phyloP scores from a whole-genome alignment of 2,329 filamentous ascomycete genomes.

The Penicillium paneum region DNA sequence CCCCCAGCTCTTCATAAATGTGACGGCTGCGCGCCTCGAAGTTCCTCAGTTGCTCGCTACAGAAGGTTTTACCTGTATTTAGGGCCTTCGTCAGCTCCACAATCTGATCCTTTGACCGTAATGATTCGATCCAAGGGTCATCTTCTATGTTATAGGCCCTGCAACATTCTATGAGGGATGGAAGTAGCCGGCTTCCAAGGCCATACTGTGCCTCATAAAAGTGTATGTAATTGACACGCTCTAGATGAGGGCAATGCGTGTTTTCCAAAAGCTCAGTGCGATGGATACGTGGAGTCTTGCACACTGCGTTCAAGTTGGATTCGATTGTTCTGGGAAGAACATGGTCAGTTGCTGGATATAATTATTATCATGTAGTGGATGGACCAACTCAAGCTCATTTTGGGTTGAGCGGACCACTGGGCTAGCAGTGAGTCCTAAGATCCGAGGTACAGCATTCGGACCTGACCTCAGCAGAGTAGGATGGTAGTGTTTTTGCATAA shows the following conservation, averaged over 20 bases:
- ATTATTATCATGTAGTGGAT: too few relatives aligned
- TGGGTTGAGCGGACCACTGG: slow-evolving; percentile 63
- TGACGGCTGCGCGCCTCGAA: slow-evolving; percentile 52
- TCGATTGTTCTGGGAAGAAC: slow-evolving; percentile 50
- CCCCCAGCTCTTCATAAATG: slow-evolving; percentile 59
- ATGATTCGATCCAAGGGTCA: slow-evolving; percentile 58
- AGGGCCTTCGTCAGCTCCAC: slow-evolving; percentile 28
- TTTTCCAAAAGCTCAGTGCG: slow-evolving; percentile 66
- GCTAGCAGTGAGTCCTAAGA: slow-evolving; percentile 79
- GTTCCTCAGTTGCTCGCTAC: slow-evolving; percentile 54
- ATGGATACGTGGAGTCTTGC: slow-evolving; percentile 65
- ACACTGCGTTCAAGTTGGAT: slow-evolving; percentile 64
- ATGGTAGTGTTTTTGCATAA: slow-evolving; percentile 73
- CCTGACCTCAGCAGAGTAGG: slow-evolving; percentile 36
- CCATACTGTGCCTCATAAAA: not conserved
- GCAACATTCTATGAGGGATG: slow-evolving; percentile 45
- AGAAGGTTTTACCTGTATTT: slow-evolving; percentile 35
- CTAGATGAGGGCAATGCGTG: slow-evolving; percentile 61
- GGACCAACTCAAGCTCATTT: slow-evolving; percentile 51
- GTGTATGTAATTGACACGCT: slow-evolving; percentile 23
- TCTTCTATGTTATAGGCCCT: slow-evolving; percentile 52
- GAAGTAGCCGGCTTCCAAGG: slow-evolving; percentile 35
- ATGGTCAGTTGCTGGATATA: not conserved
- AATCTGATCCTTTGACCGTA: slow-evolving; percentile 42
- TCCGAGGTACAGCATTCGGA: slow-evolving; percentile 52